Evolutionary conservation across 2,329 filamentous ascomycete species (phyloP).

Genomic region (Colletotrichum sansevieriae): DNA sequence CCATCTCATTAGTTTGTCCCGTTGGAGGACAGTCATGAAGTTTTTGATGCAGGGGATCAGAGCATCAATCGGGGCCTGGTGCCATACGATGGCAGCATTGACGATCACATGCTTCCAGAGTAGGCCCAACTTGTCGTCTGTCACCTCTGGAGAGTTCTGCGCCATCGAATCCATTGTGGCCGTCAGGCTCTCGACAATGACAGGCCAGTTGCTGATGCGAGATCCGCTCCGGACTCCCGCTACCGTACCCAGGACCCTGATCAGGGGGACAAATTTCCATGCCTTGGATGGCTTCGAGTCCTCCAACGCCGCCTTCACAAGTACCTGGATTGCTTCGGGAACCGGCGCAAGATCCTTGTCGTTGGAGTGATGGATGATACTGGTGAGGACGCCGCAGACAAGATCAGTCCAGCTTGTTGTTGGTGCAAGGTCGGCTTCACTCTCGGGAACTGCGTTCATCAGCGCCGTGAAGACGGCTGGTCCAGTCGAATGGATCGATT

Average conservation of each 20-base stretch:
- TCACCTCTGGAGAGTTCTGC: constrained; percentile 52
- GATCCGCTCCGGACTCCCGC: constrained; percentile 86
- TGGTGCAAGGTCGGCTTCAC: constrained; percentile 62
- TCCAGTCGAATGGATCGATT: constrained; percentile 71
- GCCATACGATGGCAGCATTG: constrained; percentile 75
- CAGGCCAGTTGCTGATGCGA: constrained; percentile 79
- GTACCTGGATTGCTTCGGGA: constrained; percentile 70
- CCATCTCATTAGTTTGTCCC: constrained; percentile 74
- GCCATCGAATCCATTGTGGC: constrained; percentile 64
- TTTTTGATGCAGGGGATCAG: constrained; percentile 77
- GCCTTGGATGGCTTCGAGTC: constrained; percentile 53
- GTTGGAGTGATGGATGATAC: constrained; percentile 85
- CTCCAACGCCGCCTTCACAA: constrained; percentile 54
- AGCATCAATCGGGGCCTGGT: constrained; percentile 82
- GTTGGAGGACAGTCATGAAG: constrained; percentile 74
- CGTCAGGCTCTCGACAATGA: constrained; percentile 69
- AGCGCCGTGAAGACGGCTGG: constrained; percentile 66
- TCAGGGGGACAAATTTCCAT: constrained; percentile 61
- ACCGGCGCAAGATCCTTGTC: constrained; percentile 79
- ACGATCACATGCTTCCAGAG: constrained; percentile 72
- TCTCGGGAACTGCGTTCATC: constrained; percentile 63
- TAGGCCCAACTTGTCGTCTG: constrained; percentile 53
- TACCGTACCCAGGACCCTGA: constrained; percentile 75
- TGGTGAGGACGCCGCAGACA: constrained; percentile 81
- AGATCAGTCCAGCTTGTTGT: constrained; percentile 72